phyloP scores from a whole-genome alignment of 2,329 filamentous ascomycete genomes.

The Penicillium sp. region DNA sequence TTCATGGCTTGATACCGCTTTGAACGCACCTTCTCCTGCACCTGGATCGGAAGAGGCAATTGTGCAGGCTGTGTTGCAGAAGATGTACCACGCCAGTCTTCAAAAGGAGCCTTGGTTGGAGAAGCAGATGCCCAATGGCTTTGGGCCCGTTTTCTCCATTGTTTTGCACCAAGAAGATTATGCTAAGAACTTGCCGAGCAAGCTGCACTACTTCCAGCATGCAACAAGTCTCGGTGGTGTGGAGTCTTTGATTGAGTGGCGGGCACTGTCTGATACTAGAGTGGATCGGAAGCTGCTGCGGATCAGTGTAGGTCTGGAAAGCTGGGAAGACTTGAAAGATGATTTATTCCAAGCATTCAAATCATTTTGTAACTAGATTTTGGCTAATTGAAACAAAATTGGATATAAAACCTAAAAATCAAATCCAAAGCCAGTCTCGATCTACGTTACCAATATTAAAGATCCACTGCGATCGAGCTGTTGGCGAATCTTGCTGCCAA shows the following conservation, averaged over 20 bases:
- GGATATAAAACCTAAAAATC: background rate
- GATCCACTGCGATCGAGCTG: conserved; percentile 26
- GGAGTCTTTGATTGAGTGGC: conserved; percentile 95
- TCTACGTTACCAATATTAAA: conserved; percentile 29
- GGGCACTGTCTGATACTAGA: conserved; percentile 74
- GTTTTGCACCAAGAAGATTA: conserved; percentile 58
- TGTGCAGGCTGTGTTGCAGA: conserved; percentile 56
- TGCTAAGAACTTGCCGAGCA: conserved; percentile 71
- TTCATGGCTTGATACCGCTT: conserved; percentile 62
- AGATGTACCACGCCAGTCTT: conserved; percentile 74
- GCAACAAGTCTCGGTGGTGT: conserved; percentile 92
- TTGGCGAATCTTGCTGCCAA: conserved; percentile 21
- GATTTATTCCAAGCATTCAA: conserved; percentile 70
- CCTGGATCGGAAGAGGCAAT: conserved; percentile 40
- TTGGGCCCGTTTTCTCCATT: conserved; percentile 82
- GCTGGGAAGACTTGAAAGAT: conserved; percentile 74
- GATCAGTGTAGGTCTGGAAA: conserved; percentile 83
- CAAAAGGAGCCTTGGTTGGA: conserved; percentile 74
- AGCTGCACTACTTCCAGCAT: conserved; percentile 82
- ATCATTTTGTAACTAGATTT: background rate
- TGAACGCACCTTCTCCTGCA: conserved; percentile 40
- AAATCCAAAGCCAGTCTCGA: conserved; percentile 34
- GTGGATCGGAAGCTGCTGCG: conserved; percentile 73
- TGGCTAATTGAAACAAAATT: background rate
- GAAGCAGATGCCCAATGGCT: conserved; percentile 87